Percentiles rank a stretch among this genome's conserved stretches.
These are phyloP conservation scores for Protomyces arabidopsidicola DNA, from an alignment of 1,139 yeast species.

Conservation along the genomic window DNA sequence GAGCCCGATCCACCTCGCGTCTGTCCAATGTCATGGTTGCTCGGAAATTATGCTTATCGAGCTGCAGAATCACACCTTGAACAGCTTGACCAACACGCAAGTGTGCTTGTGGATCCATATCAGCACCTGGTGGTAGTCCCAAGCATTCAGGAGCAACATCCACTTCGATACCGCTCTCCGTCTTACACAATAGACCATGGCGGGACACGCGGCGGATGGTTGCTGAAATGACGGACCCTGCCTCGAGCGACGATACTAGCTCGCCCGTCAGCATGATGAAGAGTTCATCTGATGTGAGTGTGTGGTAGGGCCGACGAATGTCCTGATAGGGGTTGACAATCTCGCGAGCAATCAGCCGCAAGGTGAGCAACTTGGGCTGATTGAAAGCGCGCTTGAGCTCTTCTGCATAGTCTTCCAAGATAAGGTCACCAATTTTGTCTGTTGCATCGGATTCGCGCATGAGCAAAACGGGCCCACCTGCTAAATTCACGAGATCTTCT, in stretches of 20 bases:
- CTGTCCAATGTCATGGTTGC: slow-evolving; percentile 70
- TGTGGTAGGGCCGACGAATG: slow-evolving; percentile 65
- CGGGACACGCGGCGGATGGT: slow-evolving; percentile 53
- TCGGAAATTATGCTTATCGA: slow-evolving; percentile 66
- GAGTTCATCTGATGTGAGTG: slow-evolving; percentile 64
- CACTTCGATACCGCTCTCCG: slow-evolving; percentile 76
- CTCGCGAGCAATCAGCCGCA: slow-evolving; percentile 84
- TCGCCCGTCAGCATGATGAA: slow-evolving; percentile 91
- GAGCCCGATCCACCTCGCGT: slow-evolving; percentile 52
- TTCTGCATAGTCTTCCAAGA: slow-evolving; percentile 88
- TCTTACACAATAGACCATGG: slow-evolving; percentile 53
- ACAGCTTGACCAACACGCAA: slow-evolving; percentile 68
- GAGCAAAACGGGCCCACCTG: slow-evolving; percentile 71
- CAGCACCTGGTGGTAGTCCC: slow-evolving; percentile 21
- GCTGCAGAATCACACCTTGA: slow-evolving; percentile 68
- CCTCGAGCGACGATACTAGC: slow-evolving; percentile 59
- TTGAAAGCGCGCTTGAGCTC: slow-evolving; percentile 75
- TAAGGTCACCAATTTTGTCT: slow-evolving; percentile 80
- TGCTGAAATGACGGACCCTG: slow-evolving; percentile 76
- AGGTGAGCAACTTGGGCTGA: slow-evolving; percentile 72
- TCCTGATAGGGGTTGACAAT: slow-evolving; percentile 83
- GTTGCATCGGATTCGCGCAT: slow-evolving; percentile 65
- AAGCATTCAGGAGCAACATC: slow-evolving; percentile 60
- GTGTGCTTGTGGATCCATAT: slow-evolving; percentile 15
- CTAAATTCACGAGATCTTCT: slow-evolving; percentile 73